A percentile compares a stretch with the other conserved stretches of the same genome.
These are phyloP conservation scores for Ceratocystiopsis brevicomis DNA, from an alignment of 2,329 filamentous ascomycete genomes.

Conservation along the genomic window DNA sequence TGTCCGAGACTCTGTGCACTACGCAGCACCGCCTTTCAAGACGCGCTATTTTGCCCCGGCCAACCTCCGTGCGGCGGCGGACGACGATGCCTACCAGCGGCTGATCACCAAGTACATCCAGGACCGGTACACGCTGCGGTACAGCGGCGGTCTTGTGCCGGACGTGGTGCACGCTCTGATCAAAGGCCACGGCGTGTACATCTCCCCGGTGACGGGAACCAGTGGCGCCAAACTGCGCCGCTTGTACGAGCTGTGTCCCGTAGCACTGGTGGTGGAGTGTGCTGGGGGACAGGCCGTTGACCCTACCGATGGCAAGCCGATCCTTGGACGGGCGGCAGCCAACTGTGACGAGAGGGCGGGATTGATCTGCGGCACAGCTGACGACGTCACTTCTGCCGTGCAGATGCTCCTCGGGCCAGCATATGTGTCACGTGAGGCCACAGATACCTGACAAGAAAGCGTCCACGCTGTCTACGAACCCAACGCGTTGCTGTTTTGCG, in stretches of 20 bases:
- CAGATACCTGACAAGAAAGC: no score
- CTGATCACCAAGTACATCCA: slow-evolving; percentile 30
- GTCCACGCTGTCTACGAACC: no score
- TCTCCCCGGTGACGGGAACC: slow-evolving; percentile 32
- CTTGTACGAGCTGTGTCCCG: slow-evolving; percentile 38
- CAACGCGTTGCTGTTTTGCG: no score
- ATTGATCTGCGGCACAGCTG: slow-evolving; percentile 28
- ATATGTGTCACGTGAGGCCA: no score
- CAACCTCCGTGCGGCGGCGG: slow-evolving; percentile 37
- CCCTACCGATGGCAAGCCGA: slow-evolving; percentile 20
- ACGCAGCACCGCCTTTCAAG: slow-evolving; percentile 18
- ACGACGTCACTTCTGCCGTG: slow-evolving; percentile 23
- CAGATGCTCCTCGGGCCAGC: no score
- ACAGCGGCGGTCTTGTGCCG: slow-evolving; percentile 41
- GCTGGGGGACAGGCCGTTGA: slow-evolving; percentile 38
- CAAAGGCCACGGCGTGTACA: slow-evolving; percentile 42
- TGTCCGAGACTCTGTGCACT: slow-evolving; percentile 21
- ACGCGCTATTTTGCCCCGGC: slow-evolving; percentile 43
- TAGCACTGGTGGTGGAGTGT: slow-evolving; percentile 42
- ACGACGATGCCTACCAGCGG: slow-evolving; percentile 27
- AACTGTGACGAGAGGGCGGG: slow-evolving; percentile 31
- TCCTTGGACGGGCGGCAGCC: slow-evolving; percentile 21
- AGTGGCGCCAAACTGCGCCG: slow-evolving; percentile 38
- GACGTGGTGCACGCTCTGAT: slow-evolving; percentile 39
- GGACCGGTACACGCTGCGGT: slow-evolving; percentile 39